Base-by-base conservation (phyloP, 768 basidiomycete genomes). In the Tulasnella calospora region DNA sequence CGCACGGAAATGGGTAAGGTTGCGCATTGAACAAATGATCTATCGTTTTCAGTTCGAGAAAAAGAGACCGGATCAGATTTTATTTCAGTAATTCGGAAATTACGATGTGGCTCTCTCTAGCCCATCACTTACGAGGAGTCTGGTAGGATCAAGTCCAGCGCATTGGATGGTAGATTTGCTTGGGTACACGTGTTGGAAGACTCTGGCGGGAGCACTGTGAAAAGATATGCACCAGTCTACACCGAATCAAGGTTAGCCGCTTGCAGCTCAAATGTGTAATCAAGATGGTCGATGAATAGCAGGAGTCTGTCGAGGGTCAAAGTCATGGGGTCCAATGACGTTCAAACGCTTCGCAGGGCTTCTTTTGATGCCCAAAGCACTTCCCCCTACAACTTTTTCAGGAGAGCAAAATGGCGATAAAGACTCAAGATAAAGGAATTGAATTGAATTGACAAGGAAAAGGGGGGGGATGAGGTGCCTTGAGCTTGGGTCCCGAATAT, bases 281-380 rank as follows among this genome's bases (percentile, higher is more conserved):
- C 8, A 30, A 61, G 5, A 17, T n/a, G 57, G 23, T n/a, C 7
- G 57, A 12, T 30, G 57, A 61, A 23, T n/a, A 61, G n/a, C 19
- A 61, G 30, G 57, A 61, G 57, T n/a, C 7, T 30, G n/a, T 61
- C 57, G 57, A 61, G 23, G 57, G 57, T 17, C 23, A 7, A 61
- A 61, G 23, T 61, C n/a, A 61, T 61, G 57, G 57, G 57, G 57
- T 61, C 57, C 57, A 61, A 61, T 61, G 57, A 61, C 57, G 57
- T 61, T 13, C 57, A 30, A n/a, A 61, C 10, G 13, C 15, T 4
- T 5, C 5, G 15, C 10, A 4, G 15, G 12, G 21, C 23, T 61
- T 61, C 57, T 61, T n/a, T 27, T 15, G 57, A 61, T 61, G 30
- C 23, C 57, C 57, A 61, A 61, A n/a, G 57, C 30, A n/a, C 57